These are phyloP conservation scores for Curvularia sp. DNA, from an alignment of 2,329 filamentous ascomycete genomes.

Conservation along the genomic window DNA sequence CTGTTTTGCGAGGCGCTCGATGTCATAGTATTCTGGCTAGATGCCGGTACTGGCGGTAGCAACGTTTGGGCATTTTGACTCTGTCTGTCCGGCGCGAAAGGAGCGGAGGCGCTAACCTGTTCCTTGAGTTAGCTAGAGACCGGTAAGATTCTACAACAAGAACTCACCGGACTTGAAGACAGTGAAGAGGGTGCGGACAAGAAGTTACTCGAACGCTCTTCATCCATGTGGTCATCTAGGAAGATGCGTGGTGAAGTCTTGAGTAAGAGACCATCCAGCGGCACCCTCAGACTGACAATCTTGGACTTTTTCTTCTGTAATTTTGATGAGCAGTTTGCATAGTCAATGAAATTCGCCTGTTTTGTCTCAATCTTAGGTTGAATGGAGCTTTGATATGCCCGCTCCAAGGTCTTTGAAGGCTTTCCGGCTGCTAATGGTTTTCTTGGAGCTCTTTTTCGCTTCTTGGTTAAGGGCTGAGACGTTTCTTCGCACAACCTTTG, in stretches of 20 bases:
- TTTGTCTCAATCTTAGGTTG: neutral
- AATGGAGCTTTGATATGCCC: neutral
- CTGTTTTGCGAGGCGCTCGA: neutral
- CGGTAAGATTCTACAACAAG: neutral
- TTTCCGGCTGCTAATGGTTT: neutral
- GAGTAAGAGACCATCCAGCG: neutral
- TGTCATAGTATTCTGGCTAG: neutral
- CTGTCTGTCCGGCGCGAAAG: neutral
- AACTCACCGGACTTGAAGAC: neutral
- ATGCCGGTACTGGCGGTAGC: slow-evolving; percentile 1
- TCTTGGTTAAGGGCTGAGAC: neutral
- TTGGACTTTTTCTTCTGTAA: neutral
- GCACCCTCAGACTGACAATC: neutral
- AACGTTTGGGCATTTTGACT: neutral
- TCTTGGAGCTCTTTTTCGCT: neutral
- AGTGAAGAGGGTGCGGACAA: neutral
- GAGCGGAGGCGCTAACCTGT: neutral
- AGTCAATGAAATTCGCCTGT: neutral
- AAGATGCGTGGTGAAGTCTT: neutral
- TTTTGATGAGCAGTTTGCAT: neutral
- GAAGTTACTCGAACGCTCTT: neutral
- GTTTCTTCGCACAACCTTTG: neutral
- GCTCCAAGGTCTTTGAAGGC: neutral
- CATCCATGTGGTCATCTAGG: neutral
- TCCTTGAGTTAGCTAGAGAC: neutral